Percentiles rank a stretch among this genome's conserved stretches.
Conservation (phyloP, 2,329 filamentous ascomycete species). For the Juglanconis oblonga region DNA sequence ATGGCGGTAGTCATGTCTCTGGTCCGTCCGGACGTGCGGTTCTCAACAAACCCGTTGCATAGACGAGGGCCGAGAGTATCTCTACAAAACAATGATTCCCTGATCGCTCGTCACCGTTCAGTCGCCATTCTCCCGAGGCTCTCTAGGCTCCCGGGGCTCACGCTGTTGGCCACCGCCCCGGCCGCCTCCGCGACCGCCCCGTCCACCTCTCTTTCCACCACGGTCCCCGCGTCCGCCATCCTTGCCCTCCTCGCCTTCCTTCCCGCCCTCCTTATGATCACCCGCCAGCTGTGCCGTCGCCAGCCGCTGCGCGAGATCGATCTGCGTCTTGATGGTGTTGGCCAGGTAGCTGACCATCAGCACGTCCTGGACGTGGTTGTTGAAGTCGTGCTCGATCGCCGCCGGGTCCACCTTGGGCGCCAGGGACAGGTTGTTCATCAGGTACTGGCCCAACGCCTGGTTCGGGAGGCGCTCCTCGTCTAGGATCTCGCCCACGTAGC, state of each 20-base stretch:
- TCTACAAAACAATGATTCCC: conserved; percentile 4
- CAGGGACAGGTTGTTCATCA: conserved; percentile 89
- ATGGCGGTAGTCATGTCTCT: background rate
- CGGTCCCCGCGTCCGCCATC: conserved; percentile 40
- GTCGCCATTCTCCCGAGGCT: conserved; percentile 40
- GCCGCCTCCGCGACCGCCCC: conserved; percentile 33
- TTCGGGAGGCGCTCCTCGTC: conserved; percentile 90
- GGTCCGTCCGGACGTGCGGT: conserved; percentile 21
- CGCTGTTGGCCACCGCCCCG: conserved; percentile 49
- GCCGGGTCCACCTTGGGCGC: conserved; percentile 90
- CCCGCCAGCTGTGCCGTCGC: conserved; percentile 68
- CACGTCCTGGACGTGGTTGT: conserved; percentile 99
- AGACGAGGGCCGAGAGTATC: background rate
- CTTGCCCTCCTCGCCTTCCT: conserved; percentile 42
- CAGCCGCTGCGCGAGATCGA: conserved; percentile 93
- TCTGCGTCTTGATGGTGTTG: conserved; percentile 98
- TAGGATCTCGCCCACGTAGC: conserved; percentile 89
- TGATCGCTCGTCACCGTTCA: conserved; percentile 24
- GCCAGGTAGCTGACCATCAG: conserved; percentile 97
- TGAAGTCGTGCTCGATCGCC: conserved; percentile 96
- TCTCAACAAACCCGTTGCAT: background rate
- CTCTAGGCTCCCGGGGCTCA: conserved; percentile 49
- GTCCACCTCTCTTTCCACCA: conserved; percentile 42
- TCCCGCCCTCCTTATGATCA: conserved; percentile 44
- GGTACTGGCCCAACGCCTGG: conserved; percentile 87